Evolutionary conservation across 1,139 yeast genomes (phyloP), one percentile per base, ranked within the genome.

Genomic region (Pichia sp.): DNA sequence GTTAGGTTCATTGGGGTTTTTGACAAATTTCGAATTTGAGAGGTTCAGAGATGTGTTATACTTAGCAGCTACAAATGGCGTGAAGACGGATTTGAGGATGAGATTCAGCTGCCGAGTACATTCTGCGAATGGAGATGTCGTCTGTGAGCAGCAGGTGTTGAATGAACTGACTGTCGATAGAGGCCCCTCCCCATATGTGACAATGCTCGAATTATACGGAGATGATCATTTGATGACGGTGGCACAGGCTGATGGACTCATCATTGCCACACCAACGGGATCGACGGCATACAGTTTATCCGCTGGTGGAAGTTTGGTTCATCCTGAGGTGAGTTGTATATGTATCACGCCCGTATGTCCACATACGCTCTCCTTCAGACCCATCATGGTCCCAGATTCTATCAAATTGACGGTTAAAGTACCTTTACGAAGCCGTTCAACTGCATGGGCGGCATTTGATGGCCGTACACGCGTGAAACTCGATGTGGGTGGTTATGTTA

Each of bases 321-420:
- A 86, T 50, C 95, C 96, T 0, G 85, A 85, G 20, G 94, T 86
- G 12, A 79, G 86, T 48, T 94, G 94, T 8, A 82, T 86, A 29
- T 77, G 87, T 40, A 86, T 86, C 3, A 86, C 96, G 0, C 96
- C 96, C 1, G 84, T 86, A 42, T 86, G 96, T 53, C 97, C 96
- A 0, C 95, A 86, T 50, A 84, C 95, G 0, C 66, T 86, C 31
- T 83, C 94, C 4, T 86, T 86, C 60, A 67, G 96, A 48, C 96
- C 96, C 1, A 82, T 86, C 40, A 66, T 86, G 39, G 63, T 86
- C 22, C 96, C 96, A 0, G 95, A 85, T 52, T 81, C 91, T 8
- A 84, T 85, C 87, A 68, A 72, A 27, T 62, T 86, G 42, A 80
- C 74, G 49, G 82, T 86, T 3, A 78, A 76, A 50, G 86, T 84